These are phyloP conservation scores for Podospora pseudocomata DNA, from an alignment of 495 filamentous ascomycete species.

Conservation along the genomic window DNA sequence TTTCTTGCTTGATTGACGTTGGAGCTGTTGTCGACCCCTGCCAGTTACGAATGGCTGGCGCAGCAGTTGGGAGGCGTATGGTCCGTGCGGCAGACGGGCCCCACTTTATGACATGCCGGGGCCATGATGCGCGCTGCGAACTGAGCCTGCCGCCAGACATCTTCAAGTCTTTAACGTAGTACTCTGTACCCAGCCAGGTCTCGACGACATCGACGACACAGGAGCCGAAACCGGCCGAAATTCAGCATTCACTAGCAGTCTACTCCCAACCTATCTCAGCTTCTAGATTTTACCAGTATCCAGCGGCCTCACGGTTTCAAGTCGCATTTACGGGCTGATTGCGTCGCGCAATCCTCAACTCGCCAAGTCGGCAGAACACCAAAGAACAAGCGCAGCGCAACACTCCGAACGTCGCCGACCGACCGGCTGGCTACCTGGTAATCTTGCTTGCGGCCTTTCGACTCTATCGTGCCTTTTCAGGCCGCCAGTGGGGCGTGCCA, in stretches of 20 bases:
- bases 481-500: conserved; percentile 41
- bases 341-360: not conserved
- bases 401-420: not conserved
- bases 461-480: conserved; percentile 8
- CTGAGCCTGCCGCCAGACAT: not conserved
- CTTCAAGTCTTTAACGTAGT: not conserved
- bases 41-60: conserved; percentile 7
- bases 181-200: too few species aligned
- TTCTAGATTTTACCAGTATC: too few species aligned
- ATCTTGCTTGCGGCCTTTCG: not conserved
- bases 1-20: conserved; percentile 1
- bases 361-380: not conserved
- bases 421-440: not conserved
- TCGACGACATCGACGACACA: not conserved
- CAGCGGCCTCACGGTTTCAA: not conserved
- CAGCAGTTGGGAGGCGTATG: not conserved
- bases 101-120: not conserved
- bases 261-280: not conserved
- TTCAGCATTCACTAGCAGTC: not conserved
- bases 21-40: conserved; percentile 7
- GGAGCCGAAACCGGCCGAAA: not conserved
- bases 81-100: not conserved
- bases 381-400: not conserved
- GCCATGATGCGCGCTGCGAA: not conserved
- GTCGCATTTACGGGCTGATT: not conserved